Evolutionary conservation across 306 rosid species (phyloP).

Genomic region (Abrus precatorius): DNA sequence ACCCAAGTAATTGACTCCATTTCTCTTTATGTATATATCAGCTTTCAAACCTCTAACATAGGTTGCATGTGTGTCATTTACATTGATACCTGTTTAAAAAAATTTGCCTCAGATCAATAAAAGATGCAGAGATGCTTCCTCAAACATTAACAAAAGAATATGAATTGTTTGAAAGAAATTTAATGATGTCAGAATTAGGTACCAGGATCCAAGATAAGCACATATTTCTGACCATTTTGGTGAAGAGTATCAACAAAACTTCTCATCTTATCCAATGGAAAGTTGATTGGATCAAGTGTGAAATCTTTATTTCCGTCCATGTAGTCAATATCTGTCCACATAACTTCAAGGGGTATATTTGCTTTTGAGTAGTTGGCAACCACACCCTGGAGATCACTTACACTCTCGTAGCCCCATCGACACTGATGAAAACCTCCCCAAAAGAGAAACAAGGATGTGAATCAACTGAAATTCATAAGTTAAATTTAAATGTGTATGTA

Average conservation of each 20-base stretch:
- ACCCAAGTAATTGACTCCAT: conserved; percentile 75
- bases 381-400: conserved; percentile 69
- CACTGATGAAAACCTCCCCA: conserved; percentile 90
- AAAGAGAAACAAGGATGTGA: conserved; percentile 8
- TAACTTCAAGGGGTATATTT: conserved; percentile 84
- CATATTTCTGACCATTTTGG: conserved; percentile 82
- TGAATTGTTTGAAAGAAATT: not conserved
- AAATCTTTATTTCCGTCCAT: conserved; percentile 91
- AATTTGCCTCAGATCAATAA: conserved; percentile 29
- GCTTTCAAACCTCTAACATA: conserved; percentile 73
- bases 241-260: conserved; percentile 69
- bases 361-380: conserved; percentile 80
- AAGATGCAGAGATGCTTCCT: not conserved
- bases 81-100: conserved; percentile 68
- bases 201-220: conserved; percentile 89
- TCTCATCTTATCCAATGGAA: conserved; percentile 72
- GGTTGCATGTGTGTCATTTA: conserved; percentile 70
- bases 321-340: conserved; percentile 97
- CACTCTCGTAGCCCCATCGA: conserved; percentile 82
- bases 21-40: conserved; percentile 72
- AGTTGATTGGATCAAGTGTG: conserved; percentile 88
- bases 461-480: conserved; percentile 9
- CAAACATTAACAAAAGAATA: not conserved
- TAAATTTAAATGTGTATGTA: not conserved
- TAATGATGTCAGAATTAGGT: conserved; percentile 26